Conservation (phyloP, 225 moss, liverwort and hornwort genomes). For the Straminergon stramineum region DNA sequence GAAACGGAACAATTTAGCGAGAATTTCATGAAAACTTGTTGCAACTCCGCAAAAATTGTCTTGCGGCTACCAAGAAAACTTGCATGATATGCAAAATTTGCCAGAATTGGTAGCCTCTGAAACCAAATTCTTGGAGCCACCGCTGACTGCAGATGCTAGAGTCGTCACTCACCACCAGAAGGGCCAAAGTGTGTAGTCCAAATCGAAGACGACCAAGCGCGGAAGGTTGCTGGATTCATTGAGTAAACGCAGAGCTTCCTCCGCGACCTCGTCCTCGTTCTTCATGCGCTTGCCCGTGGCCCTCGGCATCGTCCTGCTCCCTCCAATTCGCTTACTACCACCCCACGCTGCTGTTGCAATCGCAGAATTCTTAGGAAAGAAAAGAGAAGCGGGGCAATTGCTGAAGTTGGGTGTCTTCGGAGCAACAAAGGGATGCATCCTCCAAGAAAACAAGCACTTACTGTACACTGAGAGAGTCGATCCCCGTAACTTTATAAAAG, state of each 20-base stretch:
- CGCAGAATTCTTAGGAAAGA: neutral
- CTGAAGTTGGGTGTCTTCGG: neutral
- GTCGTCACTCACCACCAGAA: conserved; percentile 60
- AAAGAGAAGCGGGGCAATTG: neutral
- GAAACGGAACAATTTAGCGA: neutral
- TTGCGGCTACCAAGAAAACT: neutral
- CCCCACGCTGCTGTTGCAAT: neutral
- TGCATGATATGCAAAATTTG: neutral
- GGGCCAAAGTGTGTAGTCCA: conserved; percentile 93
- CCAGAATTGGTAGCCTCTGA: neutral
- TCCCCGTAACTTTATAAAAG: neutral
- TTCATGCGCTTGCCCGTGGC: conserved; percentile 14
- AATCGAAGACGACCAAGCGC: conserved; percentile 78
- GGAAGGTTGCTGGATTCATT: conserved; percentile 47
- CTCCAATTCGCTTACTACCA: neutral
- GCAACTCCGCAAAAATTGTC: neutral
- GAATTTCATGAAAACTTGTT: neutral
- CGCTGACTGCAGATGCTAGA: neutral
- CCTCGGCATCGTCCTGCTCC: conserved; percentile 11
- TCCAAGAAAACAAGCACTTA: neutral
- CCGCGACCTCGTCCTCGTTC: conserved; percentile 35
- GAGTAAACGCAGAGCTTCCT: conserved; percentile 54
- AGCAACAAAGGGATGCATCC: conserved; percentile 7
- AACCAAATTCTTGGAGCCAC: neutral
- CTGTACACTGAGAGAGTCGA: neutral